phyloP scores from a whole-genome alignment of 2,329 filamentous ascomycete genomes.

The Talaromyces atroroseus region DNA sequence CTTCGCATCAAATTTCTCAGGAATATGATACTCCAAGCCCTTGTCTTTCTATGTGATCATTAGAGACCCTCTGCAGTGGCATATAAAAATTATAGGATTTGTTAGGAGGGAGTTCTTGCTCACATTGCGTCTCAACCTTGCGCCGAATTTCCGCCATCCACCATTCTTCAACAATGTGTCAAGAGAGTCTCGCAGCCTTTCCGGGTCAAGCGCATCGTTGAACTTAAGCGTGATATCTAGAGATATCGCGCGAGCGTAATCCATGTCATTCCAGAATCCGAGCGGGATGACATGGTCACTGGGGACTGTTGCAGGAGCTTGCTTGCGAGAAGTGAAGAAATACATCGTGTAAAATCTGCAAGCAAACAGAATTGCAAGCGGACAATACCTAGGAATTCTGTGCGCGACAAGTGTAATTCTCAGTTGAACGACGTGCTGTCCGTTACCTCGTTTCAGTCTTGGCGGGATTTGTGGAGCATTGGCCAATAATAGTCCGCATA shows the following conservation, averaged over 20 bases:
- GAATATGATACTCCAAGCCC: constrained; percentile 40
- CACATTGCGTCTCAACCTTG: constrained; percentile 41
- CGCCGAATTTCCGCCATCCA: constrained; percentile 46
- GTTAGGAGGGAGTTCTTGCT: background rate
- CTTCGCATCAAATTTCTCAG: constrained; percentile 28
- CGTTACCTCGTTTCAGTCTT: no score
- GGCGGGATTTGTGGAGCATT: no score
- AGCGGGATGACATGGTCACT: constrained; percentile 10
- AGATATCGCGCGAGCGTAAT: constrained; percentile 1
- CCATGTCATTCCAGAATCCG: constrained; percentile 7
- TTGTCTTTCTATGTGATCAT: constrained; percentile 14
- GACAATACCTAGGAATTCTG: no score
- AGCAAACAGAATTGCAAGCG: no score
- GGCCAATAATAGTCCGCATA: no score
- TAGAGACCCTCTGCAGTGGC: background rate
- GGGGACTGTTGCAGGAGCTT: constrained; percentile 2
- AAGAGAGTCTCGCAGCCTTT: constrained; percentile 34
- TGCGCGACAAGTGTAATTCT: no score
- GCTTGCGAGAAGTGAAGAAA: constrained; percentile 4
- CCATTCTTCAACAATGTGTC: constrained; percentile 36
- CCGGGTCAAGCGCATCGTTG: constrained; percentile 43
- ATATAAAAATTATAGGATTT: background rate
- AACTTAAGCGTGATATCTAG: constrained; percentile 34
- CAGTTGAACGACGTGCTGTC: no score
- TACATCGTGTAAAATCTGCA: background rate